These are phyloP conservation scores for Penium margaritaceum DNA, from an alignment of 139 green algal species.

Conservation along the genomic window DNA sequence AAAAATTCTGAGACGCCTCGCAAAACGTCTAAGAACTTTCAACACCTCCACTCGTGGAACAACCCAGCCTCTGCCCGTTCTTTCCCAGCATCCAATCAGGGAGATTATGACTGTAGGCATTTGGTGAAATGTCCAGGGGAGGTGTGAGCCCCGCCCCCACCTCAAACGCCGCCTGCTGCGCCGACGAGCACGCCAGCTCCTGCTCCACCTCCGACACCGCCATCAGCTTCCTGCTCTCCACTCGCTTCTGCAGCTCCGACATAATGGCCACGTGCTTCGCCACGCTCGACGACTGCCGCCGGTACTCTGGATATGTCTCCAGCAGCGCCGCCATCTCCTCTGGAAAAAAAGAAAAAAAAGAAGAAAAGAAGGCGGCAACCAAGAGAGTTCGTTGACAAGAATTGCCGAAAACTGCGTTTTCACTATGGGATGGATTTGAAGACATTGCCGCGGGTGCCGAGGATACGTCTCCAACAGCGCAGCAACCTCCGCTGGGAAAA, in stretches of 20 bases:
- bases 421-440: neutral
- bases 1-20: too few species aligned
- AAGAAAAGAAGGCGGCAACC: neutral
- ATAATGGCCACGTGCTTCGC: slow-evolving; percentile 52
- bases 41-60: neutral
- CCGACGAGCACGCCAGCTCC: slow-evolving; percentile 66
- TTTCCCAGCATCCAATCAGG: neutral
- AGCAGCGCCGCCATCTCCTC: slow-evolving; percentile 57
- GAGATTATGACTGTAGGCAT: neutral
- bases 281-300: slow-evolving; percentile 46
- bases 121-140: too few species aligned
- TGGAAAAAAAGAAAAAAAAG: neutral
- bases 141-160: neutral
- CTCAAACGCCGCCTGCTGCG: neutral
- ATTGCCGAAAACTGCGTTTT: neutral
- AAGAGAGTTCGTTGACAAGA: neutral
- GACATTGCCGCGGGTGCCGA: too few species aligned
- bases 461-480: too few species aligned
- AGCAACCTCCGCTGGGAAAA: too few species aligned
- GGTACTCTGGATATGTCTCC: slow-evolving; percentile 55
- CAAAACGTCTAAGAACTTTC: too few species aligned
- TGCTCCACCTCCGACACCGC: slow-evolving; percentile 57
- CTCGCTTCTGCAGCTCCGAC: slow-evolving; percentile 30
- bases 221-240: slow-evolving; percentile 19
- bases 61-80: neutral